Percentiles rank a stretch among this genome's conserved stretches.
Conservation (phyloP, 1,139 yeast species). For the Diutina sp. region DNA sequence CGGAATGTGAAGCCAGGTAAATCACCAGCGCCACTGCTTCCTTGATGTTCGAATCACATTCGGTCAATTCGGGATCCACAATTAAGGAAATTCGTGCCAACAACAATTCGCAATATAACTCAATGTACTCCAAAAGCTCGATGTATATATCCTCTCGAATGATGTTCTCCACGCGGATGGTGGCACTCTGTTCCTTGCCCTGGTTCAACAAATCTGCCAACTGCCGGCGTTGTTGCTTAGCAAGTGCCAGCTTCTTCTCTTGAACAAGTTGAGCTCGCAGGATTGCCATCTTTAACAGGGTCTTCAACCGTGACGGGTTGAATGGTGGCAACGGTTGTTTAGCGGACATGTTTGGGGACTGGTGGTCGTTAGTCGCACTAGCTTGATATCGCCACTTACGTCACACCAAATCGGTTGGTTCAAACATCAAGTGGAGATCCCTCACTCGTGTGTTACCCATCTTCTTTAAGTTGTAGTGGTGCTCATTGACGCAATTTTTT, state of each 20-base stretch:
- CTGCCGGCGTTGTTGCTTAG: constrained; percentile 68
- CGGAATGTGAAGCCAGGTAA: constrained; percentile 61
- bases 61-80: constrained; percentile 20
- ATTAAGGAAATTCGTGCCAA: constrained; percentile 61
- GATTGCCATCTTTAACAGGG: constrained; percentile 68
- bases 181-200: constrained; percentile 77
- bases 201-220: constrained; percentile 59
- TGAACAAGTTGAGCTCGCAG: constrained; percentile 70
- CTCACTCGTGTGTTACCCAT: no score
- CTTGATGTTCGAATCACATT: constrained; percentile 50
- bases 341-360: background rate
- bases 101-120: constrained; percentile 72
- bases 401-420: no score
- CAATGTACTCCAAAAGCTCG: constrained; percentile 70
- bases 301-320: constrained; percentile 41
- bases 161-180: constrained; percentile 73
- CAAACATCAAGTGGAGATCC: no score
- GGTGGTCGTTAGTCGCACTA: background rate
- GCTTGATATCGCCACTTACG: background rate
- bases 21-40: constrained; percentile 69
- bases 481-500: background rate
- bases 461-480: no score
- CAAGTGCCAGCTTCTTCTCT: constrained; percentile 68
- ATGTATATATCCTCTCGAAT: constrained; percentile 76
- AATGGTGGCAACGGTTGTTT: constrained; percentile 5